phyloP scores from a whole-genome alignment of 257 asterid species.

The Phtheirospermum japonicum region DNA sequence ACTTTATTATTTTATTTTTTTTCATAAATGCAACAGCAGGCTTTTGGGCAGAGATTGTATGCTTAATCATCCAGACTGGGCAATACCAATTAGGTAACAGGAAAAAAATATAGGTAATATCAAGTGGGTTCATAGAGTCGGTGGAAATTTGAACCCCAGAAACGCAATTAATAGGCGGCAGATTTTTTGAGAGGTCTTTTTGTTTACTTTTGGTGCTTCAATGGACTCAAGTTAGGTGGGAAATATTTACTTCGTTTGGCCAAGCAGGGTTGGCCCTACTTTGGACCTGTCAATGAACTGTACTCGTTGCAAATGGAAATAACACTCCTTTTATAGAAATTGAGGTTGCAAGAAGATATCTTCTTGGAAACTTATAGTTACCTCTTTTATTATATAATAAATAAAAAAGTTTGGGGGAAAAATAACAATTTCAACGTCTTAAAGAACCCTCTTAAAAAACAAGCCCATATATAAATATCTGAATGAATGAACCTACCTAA shows the following conservation, averaged over 20 bases:
- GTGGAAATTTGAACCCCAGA: neutral
- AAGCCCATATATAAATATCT: too few species aligned
- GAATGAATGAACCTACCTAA: too few species aligned
- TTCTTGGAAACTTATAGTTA: too few species aligned
- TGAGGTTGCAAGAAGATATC: too few species aligned
- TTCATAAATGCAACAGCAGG: conserved; percentile 31
- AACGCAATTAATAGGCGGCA: neutral
- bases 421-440: too few species aligned
- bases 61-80: neutral
- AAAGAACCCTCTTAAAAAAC: too few species aligned
- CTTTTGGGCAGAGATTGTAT: conserved; percentile 24
- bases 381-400: too few species aligned
- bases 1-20: neutral
- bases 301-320: too few species aligned
- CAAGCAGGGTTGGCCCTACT: neutral
- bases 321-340: too few species aligned
- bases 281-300: neutral
- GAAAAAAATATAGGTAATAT: neutral
- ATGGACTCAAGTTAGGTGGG: conserved; percentile 26
- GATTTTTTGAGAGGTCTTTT: neutral
- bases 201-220: neutral
- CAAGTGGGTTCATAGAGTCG: conserved; percentile 16
- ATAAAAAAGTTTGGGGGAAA: too few species aligned
- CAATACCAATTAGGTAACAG: neutral
- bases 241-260: conserved; percentile 12